These are phyloP conservation scores for Myxozyma lipomycoides DNA, from an alignment of 805 yeast genomes.

Conservation along the genomic window DNA sequence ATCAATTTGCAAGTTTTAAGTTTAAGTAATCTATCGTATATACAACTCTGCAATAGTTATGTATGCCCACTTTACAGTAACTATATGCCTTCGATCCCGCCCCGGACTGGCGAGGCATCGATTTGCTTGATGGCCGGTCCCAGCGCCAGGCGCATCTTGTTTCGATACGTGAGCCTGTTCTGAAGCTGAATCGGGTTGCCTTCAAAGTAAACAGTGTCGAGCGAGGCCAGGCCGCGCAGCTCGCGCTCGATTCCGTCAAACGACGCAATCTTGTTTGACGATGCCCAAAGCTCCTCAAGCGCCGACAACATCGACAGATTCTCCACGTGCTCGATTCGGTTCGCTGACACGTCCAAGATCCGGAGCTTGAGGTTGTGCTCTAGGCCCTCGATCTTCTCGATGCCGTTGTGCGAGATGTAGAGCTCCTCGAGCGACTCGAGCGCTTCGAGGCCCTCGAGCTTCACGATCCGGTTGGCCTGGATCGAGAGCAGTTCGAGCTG, in stretches of 20 bases:
- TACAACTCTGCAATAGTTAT: no score
- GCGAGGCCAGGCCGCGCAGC: constrained; percentile 54
- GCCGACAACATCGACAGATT: constrained; percentile 59
- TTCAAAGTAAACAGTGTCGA: constrained; percentile 90
- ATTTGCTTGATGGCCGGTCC: constrained; percentile 73
- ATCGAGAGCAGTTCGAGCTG: constrained; percentile 76
- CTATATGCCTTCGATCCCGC: constrained; percentile 1
- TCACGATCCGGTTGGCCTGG: constrained; percentile 76
- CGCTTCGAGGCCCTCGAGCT: constrained; percentile 75
- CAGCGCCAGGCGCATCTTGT: constrained; percentile 70
- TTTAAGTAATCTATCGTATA: no score
- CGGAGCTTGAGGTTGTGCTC: constrained; percentile 63
- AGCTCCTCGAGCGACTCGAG: constrained; percentile 74
- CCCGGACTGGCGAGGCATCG: constrained; percentile 65
- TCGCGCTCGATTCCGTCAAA: constrained; percentile 68
- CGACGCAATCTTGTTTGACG: constrained; percentile 63
- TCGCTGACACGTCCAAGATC: constrained; percentile 78
- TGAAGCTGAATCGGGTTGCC: constrained; percentile 79
- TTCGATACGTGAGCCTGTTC: constrained; percentile 77
- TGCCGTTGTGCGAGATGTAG: constrained; percentile 80
- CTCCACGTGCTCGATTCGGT: constrained; percentile 57
- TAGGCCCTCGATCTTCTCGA: constrained; percentile 69
- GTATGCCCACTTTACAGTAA: no score
- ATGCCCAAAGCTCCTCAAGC: constrained; percentile 94
- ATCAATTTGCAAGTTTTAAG: no score